Evolutionary conservation across 805 yeast genomes (phyloP).

Genomic region (Hanseniaspora nectarophila): DNA sequence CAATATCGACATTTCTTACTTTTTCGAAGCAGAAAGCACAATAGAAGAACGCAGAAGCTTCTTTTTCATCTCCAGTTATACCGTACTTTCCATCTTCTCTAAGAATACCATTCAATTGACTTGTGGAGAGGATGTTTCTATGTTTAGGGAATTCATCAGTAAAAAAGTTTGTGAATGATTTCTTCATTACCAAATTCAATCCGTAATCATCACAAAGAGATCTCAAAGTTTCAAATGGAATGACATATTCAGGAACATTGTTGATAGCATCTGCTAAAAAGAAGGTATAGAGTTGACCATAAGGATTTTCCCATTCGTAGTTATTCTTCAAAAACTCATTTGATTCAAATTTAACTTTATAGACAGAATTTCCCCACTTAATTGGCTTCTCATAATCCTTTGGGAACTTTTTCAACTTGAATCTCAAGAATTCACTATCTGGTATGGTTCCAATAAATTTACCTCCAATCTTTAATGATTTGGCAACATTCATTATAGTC

Average conservation of each 20-base stretch:
- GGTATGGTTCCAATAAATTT: slow-evolving; percentile 89
- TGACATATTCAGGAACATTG: slow-evolving; percentile 92
- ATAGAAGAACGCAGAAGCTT: slow-evolving; percentile 76
- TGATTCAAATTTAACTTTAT: slow-evolving; percentile 68
- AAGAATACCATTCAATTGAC: slow-evolving; percentile 54
- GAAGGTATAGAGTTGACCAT: slow-evolving; percentile 74
- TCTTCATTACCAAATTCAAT: slow-evolving; percentile 55
- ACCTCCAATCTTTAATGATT: slow-evolving; percentile 71
- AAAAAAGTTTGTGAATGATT: slow-evolving; percentile 72
- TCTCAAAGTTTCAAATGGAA: slow-evolving; percentile 81
- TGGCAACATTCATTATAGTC: slow-evolving; percentile 61
- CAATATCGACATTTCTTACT: slow-evolving; percentile 28
- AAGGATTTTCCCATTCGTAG: slow-evolving; percentile 62
- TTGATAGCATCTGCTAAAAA: slow-evolving; percentile 87
- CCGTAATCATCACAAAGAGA: slow-evolving; percentile 76
- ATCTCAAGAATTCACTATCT: slow-evolving; percentile 68
- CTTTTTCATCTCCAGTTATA: slow-evolving; percentile 79
- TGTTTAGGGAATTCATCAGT: slow-evolving; percentile 63
- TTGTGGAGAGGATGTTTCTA: slow-evolving; percentile 46
- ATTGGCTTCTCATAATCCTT: slow-evolving; percentile 36
- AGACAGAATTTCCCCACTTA: slow-evolving; percentile 76
- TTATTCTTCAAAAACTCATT: slow-evolving; percentile 52
- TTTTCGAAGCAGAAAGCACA: slow-evolving; percentile 73
- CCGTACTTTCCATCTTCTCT: slow-evolving; percentile 73
- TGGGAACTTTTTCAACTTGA: slow-evolving; percentile 44